phyloP scores from a whole-genome alignment of 352 stramenopile genomes.

The Phytophthora pistaciae region DNA sequence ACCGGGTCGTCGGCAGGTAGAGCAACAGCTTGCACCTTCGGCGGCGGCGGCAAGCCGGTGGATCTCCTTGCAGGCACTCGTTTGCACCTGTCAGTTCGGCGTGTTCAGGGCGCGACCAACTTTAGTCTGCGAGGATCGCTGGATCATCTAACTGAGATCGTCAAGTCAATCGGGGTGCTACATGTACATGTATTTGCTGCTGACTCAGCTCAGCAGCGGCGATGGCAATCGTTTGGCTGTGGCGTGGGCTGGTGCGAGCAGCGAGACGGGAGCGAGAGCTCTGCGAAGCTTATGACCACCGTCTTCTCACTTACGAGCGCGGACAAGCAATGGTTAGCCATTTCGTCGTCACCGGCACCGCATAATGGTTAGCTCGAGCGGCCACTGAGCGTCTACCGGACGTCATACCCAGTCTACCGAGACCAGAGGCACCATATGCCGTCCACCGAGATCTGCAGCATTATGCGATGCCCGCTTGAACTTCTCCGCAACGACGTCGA shows the following conservation, averaged over 20 bases:
- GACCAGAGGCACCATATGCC: slow-evolving; percentile 2
- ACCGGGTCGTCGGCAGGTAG: background rate
- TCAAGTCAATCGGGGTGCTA: background rate
- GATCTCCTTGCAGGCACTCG: background rate
- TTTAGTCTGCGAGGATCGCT: slow-evolving; percentile 3
- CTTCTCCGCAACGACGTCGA: background rate
- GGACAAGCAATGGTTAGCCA: background rate
- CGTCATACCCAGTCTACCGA: too few relatives aligned
- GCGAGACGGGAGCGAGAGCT: slow-evolving; percentile 3
- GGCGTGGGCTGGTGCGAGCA: slow-evolving; percentile 1
- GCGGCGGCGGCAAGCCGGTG: background rate
- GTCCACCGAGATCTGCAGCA: background rate
- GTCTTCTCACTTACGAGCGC: background rate
- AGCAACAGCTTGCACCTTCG: background rate
- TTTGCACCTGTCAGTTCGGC: background rate
- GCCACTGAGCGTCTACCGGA: background rate
- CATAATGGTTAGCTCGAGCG: background rate
- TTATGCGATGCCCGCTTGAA: slow-evolving; percentile 3
- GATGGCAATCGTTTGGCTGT: slow-evolving; percentile 10
- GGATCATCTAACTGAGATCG: slow-evolving; percentile 5
- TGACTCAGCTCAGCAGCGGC: slow-evolving; percentile 1
- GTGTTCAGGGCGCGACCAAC: slow-evolving; percentile 4
- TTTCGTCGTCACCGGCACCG: background rate
- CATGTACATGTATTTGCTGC: background rate
- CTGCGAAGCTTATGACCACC: slow-evolving; percentile 1